Percentiles rank a stretch among this genome's conserved stretches.
Evolutionary conservation across 202 grass and related monocot species (phyloP).

Genomic region (Panicum hallii): DNA sequence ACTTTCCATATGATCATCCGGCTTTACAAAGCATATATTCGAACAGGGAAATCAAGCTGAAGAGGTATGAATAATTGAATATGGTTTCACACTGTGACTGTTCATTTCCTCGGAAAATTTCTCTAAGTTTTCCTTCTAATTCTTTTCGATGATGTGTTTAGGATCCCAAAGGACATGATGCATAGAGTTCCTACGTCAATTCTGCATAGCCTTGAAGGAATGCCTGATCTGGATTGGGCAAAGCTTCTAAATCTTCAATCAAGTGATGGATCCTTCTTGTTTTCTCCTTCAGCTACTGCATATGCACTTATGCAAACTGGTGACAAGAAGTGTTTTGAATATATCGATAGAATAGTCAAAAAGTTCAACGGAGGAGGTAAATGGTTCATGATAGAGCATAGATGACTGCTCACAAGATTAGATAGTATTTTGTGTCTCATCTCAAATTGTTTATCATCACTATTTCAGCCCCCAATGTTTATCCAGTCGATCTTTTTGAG

Average conservation of each 20-base stretch:
- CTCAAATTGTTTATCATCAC: slow-evolving; percentile 4
- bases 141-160: slow-evolving; percentile 6
- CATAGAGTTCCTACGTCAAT: slow-evolving; percentile 82
- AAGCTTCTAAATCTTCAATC: slow-evolving; percentile 76
- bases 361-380: slow-evolving; percentile 81
- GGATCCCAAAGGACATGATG: slow-evolving; percentile 89
- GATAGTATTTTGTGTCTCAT: background rate
- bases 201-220: slow-evolving; percentile 88
- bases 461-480: slow-evolving; percentile 80
- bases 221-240: slow-evolving; percentile 74
- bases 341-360: slow-evolving; percentile 62
- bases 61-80: slow-evolving; percentile 52
- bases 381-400: background rate
- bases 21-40: slow-evolving; percentile 61
- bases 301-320: slow-evolving; percentile 77
- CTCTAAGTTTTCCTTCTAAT: background rate
- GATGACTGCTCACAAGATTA: background rate
- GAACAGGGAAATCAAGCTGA: slow-evolving; percentile 72
- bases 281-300: slow-evolving; percentile 84
- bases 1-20: slow-evolving; percentile 67
- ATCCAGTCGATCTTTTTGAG: slow-evolving; percentile 96
- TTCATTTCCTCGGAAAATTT: background rate
- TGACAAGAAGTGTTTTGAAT: slow-evolving; percentile 73
- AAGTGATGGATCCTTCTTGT: slow-evolving; percentile 79
- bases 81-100: background rate